Conservation (phyloP, 805 yeast species). For the Yamadazyma laniorum region DNA sequence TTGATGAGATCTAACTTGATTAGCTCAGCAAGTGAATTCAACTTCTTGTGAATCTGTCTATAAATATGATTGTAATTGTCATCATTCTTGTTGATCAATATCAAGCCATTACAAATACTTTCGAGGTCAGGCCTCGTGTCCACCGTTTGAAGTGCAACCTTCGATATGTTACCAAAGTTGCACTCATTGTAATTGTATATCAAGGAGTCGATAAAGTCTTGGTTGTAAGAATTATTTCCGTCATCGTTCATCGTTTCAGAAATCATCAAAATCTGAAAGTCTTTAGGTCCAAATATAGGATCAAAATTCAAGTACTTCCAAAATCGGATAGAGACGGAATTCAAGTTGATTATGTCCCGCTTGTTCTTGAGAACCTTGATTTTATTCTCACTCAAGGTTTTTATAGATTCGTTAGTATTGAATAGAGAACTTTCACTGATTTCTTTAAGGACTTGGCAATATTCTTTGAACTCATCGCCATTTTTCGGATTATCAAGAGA, state of each 20-base stretch:
- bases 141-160: slow-evolving; percentile 24
- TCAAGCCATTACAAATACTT: slow-evolving; percentile 27
- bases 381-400: slow-evolving; percentile 16
- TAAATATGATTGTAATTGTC: slow-evolving; percentile 27
- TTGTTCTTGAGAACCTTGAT: slow-evolving; percentile 33
- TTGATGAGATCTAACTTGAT: slow-evolving; percentile 39
- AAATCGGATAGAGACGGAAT: slow-evolving; percentile 43
- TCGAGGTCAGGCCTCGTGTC: slow-evolving; percentile 28
- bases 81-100: slow-evolving; percentile 23
- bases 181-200: slow-evolving; percentile 45
- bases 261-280: slow-evolving; percentile 52
- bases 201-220: slow-evolving; percentile 43
- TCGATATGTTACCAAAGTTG: slow-evolving; percentile 47
- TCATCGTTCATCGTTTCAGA: slow-evolving; percentile 21
- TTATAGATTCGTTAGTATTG: slow-evolving; percentile 17
- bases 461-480: slow-evolving; percentile 19
- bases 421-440: slow-evolving; percentile 11
- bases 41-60: slow-evolving; percentile 26
- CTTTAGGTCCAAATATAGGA: slow-evolving; percentile 50
- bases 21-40: slow-evolving; percentile 33
- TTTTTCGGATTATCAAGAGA: slow-evolving; percentile 15
- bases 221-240: slow-evolving; percentile 24
- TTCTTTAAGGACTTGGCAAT: slow-evolving; percentile 19
- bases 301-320: slow-evolving; percentile 60
- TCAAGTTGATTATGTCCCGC: slow-evolving; percentile 43